Evolutionary conservation across 495 filamentous ascomycete species (phyloP).

Genomic region (Tuber brumale): DNA sequence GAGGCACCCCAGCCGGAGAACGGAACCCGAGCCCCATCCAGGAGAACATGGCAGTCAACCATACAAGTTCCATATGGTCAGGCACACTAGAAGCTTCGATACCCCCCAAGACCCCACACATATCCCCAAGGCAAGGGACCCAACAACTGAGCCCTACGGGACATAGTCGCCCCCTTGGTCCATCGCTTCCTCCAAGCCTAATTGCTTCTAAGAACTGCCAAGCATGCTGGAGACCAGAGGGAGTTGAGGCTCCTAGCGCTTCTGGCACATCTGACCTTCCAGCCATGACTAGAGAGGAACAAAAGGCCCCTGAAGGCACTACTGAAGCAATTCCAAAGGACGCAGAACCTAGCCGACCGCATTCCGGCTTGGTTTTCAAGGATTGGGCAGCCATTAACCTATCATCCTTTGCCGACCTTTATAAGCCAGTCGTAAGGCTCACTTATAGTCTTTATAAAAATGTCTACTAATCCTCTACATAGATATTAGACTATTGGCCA

Average conservation of each 20-base stretch:
- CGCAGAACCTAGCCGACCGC: not conserved
- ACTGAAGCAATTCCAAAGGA: not conserved
- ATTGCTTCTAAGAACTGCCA: not conserved
- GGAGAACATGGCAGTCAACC: not conserved
- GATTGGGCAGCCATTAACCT: not conserved
- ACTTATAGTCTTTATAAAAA: not conserved
- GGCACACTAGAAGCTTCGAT: not conserved
- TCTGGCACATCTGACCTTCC: not conserved
- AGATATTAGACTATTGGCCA: slow-evolving; percentile 20
- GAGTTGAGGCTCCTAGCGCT: not conserved
- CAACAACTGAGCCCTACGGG: not conserved
- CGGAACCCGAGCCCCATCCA: not conserved
- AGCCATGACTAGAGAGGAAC: not conserved
- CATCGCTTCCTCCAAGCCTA: not conserved
- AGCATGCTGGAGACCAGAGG: not conserved
- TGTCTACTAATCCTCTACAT: not conserved
- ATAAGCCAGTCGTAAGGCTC: slow-evolving; percentile 18
- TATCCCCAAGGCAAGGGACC: not conserved
- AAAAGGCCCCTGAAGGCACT: not conserved
- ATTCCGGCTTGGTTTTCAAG: not conserved
- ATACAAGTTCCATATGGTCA: not conserved
- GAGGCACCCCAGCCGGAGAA: not conserved
- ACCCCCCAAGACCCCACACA: not conserved
- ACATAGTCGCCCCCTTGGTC: not conserved
- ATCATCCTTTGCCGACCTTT: slow-evolving; percentile 5